A percentile compares a stretch with the other conserved stretches of the same genome.
phyloP scores from a whole-genome alignment of 2,329 filamentous ascomycete genomes.

The Fusarium miscanthi region DNA sequence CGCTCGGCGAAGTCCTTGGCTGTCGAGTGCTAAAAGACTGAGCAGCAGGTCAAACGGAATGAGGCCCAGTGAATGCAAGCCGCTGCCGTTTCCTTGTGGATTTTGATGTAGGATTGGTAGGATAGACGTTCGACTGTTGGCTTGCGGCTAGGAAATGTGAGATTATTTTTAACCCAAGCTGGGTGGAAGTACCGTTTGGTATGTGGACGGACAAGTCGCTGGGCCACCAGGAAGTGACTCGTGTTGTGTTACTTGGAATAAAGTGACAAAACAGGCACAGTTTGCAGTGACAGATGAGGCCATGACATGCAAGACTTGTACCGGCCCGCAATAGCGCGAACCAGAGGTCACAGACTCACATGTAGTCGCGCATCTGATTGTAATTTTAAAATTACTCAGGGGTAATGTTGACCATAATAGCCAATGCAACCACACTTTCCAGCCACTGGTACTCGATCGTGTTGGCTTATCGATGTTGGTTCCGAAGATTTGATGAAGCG shows the following conservation, averaged over 20 bases:
- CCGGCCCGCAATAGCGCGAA: slow-evolving; percentile 32
- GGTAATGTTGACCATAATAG: slow-evolving; percentile 33
- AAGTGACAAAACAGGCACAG: not conserved
- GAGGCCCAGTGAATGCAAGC: slow-evolving; percentile 32
- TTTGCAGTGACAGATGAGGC: slow-evolving; percentile 8
- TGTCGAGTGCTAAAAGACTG: not conserved
- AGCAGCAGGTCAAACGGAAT: slow-evolving; percentile 9
- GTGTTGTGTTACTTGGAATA: slow-evolving; percentile 19
- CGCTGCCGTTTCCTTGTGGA: slow-evolving; percentile 8
- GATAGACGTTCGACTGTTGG: slow-evolving; percentile 40
- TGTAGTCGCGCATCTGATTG: slow-evolving; percentile 13
- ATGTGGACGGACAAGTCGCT: not conserved
- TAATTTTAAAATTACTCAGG: slow-evolving; percentile 44
- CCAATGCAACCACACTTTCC: slow-evolving; percentile 36
- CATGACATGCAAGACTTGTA: slow-evolving; percentile 14
- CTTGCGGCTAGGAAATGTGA: slow-evolving; percentile 7
- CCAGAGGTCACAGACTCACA: slow-evolving; percentile 24
- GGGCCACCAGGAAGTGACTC: not conserved
- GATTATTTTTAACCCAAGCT: slow-evolving; percentile 4
- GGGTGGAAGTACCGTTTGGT: not conserved
- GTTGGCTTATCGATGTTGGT: slow-evolving; percentile 1
- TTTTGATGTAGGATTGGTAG: slow-evolving; percentile 41
- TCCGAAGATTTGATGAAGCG: not conserved
- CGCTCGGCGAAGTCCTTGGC: slow-evolving; percentile 24
- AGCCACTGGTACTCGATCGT: slow-evolving; percentile 5